Percentiles rank a stretch among this genome's conserved stretches.
Conservation (phyloP, 345 rosid genomes). For the Citrus medica region DNA sequence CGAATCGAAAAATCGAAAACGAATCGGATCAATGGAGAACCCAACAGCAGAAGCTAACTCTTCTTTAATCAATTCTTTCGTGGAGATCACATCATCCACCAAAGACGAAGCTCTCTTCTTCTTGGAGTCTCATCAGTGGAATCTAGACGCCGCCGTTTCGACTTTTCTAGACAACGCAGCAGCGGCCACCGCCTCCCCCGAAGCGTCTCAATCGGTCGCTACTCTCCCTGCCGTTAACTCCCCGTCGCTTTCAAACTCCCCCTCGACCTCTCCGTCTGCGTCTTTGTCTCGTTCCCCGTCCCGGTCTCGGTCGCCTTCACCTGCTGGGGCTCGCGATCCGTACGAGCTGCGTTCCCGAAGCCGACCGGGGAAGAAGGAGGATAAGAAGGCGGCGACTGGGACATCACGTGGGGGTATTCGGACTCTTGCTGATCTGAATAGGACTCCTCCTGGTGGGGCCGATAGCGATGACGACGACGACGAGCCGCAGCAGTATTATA, state of each 20-base stretch:
- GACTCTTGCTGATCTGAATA: conserved; percentile 87
- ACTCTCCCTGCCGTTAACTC: conserved; percentile 22
- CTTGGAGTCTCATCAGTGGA: conserved; percentile 85
- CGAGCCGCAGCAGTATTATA: conserved; percentile 65
- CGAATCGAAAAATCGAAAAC: not conserved
- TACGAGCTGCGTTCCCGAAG: conserved; percentile 59
- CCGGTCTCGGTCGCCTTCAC: conserved; percentile 70
- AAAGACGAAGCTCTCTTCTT: conserved; percentile 77
- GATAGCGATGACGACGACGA: conserved; percentile 37
- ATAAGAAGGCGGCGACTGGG: conserved; percentile 36
- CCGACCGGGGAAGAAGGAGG: conserved; percentile 21
- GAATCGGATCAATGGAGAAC: conserved; percentile 28
- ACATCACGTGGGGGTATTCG: conserved; percentile 49
- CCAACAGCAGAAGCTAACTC: conserved; percentile 25
- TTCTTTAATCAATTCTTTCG: conserved; percentile 54
- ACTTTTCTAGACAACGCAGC: conserved; percentile 73
- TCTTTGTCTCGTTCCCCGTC: conserved; percentile 45
- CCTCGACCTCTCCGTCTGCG: conserved; percentile 61
- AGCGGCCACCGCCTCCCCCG: not conserved
- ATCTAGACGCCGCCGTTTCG: conserved; percentile 88
- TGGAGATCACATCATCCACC: conserved; percentile 86
- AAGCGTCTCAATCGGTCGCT: conserved; percentile 1
- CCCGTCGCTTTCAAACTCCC: conserved; percentile 46
- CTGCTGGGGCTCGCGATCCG: conserved; percentile 43
- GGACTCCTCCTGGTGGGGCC: conserved; percentile 32